Evolutionary conservation across 495 filamentous ascomycete species (phyloP).

Genomic region (Cercophora samala): DNA sequence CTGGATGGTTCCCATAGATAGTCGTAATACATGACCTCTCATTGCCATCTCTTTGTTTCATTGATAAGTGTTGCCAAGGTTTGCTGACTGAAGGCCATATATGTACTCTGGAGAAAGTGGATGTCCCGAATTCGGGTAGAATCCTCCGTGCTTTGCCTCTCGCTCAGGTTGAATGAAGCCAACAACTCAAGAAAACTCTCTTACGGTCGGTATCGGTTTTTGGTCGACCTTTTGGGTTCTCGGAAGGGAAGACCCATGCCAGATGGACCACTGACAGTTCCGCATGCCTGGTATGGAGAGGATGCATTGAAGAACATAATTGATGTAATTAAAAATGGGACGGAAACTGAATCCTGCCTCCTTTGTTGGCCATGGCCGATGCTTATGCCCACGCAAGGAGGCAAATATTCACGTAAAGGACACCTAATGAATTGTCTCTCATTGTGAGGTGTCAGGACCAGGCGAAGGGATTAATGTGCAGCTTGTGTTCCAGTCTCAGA

Average conservation of each 20-base stretch:
- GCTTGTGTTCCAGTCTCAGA: background rate
- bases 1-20: conserved; percentile 21
- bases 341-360: background rate
- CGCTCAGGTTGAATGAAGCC: background rate
- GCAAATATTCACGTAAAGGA: background rate
- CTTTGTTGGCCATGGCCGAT: background rate
- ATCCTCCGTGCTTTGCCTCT: background rate
- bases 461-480: background rate
- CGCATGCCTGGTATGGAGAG: background rate
- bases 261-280: background rate
- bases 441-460: too few species aligned
- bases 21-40: conserved; percentile 31
- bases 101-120: background rate
- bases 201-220: background rate
- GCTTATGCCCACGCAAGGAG: background rate
- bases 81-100: background rate
- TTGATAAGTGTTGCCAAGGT: background rate
- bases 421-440: background rate
- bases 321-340: conserved; percentile 27
- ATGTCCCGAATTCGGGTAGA: background rate
- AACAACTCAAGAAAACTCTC: background rate
- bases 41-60: conserved; percentile 5
- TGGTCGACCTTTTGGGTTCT: background rate
- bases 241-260: conserved; percentile 11
- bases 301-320: conserved; percentile 35